Conservation (phyloP, 495 filamentous ascomycete species). For the Penicillium coprophilum region DNA sequence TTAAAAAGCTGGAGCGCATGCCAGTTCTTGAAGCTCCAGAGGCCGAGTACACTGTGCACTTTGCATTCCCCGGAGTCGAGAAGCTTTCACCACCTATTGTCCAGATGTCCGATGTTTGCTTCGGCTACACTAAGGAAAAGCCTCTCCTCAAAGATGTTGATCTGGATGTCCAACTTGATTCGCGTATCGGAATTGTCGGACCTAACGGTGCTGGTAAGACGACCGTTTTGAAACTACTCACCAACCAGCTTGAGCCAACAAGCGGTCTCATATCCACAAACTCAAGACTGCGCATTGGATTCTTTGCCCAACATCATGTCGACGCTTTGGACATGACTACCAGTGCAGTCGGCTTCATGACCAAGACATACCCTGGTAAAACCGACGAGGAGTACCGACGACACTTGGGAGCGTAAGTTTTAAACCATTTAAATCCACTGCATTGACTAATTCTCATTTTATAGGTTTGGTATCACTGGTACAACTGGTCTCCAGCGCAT, state of each 20-base stretch:
- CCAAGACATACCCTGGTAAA: conserved; percentile 84
- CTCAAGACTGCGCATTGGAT: conserved; percentile 83
- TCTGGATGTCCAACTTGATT: conserved; percentile 95
- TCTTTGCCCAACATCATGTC: conserved; percentile 98
- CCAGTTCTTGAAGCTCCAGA: conserved; percentile 89
- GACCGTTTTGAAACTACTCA: conserved; percentile 90
- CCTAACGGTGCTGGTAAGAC: conserved; percentile 99
- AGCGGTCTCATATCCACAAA: conserved; percentile 82
- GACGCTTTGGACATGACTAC: conserved; percentile 89
- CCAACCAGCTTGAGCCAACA: conserved; percentile 76
- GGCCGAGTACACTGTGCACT: conserved; percentile 92
- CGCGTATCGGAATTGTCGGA: conserved; percentile 95
- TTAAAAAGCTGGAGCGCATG: conserved; percentile 99
- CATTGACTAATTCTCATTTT: conserved; percentile 9
- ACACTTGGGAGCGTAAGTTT: conserved; percentile 75
- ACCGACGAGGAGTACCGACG: conserved; percentile 96
- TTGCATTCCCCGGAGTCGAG: conserved; percentile 97
- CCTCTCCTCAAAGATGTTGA: conserved; percentile 83
- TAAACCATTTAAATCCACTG: neutral
- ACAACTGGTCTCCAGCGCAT: conserved; percentile 97
- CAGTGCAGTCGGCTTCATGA: conserved; percentile 92
- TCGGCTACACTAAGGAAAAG: conserved; percentile 82
- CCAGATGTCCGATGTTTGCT: conserved; percentile 90
- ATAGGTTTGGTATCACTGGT: conserved; percentile 89
- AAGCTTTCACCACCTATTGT: conserved; percentile 97